Percentiles rank a stretch among this genome's conserved stretches.
Conservation (phyloP, 257 asterid species). For the Coffea eugenioides region DNA sequence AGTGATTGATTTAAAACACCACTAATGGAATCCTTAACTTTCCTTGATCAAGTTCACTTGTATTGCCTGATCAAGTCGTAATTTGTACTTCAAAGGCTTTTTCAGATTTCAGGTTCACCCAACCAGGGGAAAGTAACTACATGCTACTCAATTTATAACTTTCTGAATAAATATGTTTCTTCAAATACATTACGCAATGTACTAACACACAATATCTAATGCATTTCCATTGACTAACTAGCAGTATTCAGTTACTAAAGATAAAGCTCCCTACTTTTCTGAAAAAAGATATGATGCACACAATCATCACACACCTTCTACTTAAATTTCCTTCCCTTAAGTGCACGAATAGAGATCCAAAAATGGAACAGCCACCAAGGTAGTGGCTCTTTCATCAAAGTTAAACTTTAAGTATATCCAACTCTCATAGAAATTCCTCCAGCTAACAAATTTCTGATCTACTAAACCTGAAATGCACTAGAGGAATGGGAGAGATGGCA, state of each 20-base stretch:
- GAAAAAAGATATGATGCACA: background rate
- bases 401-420: background rate
- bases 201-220: background rate
- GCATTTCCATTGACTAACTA: background rate
- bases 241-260: background rate
- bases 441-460: background rate
- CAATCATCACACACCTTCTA: background rate
- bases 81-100: background rate
- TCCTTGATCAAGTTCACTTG: background rate
- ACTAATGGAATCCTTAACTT: background rate
- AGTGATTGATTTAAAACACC: background rate
- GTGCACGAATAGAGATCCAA: background rate
- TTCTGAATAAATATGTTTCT: too few relatives aligned
- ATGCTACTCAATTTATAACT: background rate
- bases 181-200: background rate
- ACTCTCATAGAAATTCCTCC: background rate
- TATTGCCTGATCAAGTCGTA: background rate
- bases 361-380: background rate
- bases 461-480: background rate
- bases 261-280: background rate
- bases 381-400: background rate
- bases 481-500: background rate
- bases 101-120: background rate
- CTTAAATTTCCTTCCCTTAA: background rate
- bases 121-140: background rate